Evolutionary conservation across 805 yeast genomes (phyloP).

Genomic region (Wickerhamiella lipophila): DNA sequence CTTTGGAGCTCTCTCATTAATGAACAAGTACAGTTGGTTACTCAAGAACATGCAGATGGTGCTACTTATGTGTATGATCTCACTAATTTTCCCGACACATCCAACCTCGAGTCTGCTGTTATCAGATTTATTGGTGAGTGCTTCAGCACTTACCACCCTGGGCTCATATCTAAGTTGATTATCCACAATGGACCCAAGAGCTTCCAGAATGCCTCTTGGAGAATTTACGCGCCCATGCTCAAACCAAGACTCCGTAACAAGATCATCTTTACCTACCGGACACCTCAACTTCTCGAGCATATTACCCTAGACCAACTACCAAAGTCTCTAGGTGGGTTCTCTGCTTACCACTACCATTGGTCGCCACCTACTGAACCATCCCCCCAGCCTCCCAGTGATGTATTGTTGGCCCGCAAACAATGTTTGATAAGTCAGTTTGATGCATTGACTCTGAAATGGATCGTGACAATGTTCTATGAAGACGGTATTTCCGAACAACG

Average conservation of each 20-base stretch:
- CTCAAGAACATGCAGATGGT: slow-evolving; percentile 1
- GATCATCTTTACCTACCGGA: neutral
- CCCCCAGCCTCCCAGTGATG: neutral
- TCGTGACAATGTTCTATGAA: neutral
- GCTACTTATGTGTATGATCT: slow-evolving; percentile 1
- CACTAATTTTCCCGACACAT: neutral
- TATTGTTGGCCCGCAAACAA: neutral
- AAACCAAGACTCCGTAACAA: neutral
- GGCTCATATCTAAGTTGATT: neutral
- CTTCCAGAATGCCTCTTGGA: neutral
- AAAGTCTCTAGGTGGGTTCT: neutral
- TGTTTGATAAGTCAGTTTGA: neutral
- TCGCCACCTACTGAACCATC: neutral
- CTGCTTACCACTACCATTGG: slow-evolving; percentile 1
- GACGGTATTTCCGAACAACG: neutral
- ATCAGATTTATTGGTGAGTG: neutral
- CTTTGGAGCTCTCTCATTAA: neutral
- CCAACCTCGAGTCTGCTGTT: neutral
- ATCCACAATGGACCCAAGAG: slow-evolving; percentile 6
- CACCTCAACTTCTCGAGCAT: slow-evolving; percentile 2
- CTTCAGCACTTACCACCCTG: neutral
- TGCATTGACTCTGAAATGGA: neutral
- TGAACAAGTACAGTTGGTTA: neutral
- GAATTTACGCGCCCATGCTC: neutral
- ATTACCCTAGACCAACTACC: slow-evolving; percentile 1